phyloP scores from a whole-genome alignment of 2,329 filamentous ascomycete genomes.

The Trichoderma koningii region DNA sequence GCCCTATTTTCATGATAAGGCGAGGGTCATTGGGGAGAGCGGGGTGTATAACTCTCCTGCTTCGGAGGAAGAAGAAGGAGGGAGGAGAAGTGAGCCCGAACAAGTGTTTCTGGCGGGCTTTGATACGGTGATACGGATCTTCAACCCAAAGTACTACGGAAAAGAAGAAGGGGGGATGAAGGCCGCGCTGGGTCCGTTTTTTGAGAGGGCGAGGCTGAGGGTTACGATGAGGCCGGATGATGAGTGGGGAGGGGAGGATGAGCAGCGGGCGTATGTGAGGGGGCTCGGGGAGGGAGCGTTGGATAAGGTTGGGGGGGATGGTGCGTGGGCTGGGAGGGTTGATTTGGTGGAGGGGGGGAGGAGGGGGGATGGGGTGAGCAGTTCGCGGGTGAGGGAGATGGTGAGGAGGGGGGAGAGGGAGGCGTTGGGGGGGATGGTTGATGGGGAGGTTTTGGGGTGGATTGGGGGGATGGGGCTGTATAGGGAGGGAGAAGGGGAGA shows the following conservation, averaged over 20 bases:
- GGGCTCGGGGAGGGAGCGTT: slow-evolving; percentile 50
- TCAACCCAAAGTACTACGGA: slow-evolving; percentile 71
- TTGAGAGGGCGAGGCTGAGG: slow-evolving; percentile 61
- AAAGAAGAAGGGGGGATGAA: slow-evolving; percentile 44
- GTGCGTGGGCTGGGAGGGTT: slow-evolving; percentile 61
- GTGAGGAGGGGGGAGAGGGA: slow-evolving; percentile 51
- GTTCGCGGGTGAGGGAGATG: slow-evolving; percentile 64
- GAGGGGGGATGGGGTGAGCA: slow-evolving; percentile 50
- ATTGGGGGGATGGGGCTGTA: slow-evolving; percentile 61
- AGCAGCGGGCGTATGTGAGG: slow-evolving; percentile 55
- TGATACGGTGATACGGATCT: slow-evolving; percentile 73
- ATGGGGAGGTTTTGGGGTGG: slow-evolving; percentile 58
- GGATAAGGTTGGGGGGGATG: slow-evolving; percentile 55
- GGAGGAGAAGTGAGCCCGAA: slow-evolving; percentile 35
- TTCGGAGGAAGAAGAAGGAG: no score
- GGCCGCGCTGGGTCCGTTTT: slow-evolving; percentile 62
- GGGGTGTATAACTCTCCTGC: slow-evolving; percentile 43
- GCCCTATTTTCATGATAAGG: slow-evolving; percentile 76
- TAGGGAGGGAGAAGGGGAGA: slow-evolving; percentile 27
- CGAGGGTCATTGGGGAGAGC: slow-evolving; percentile 54
- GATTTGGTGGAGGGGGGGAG: slow-evolving; percentile 59
- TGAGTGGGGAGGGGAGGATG: slow-evolving; percentile 55
- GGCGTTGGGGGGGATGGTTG: slow-evolving; percentile 56
- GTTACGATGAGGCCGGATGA: slow-evolving; percentile 65
- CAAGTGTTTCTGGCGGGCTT: slow-evolving; percentile 74